Base-by-base conservation (phyloP, 441 rosid genomes). In the Euphorbia corollata region DNA sequence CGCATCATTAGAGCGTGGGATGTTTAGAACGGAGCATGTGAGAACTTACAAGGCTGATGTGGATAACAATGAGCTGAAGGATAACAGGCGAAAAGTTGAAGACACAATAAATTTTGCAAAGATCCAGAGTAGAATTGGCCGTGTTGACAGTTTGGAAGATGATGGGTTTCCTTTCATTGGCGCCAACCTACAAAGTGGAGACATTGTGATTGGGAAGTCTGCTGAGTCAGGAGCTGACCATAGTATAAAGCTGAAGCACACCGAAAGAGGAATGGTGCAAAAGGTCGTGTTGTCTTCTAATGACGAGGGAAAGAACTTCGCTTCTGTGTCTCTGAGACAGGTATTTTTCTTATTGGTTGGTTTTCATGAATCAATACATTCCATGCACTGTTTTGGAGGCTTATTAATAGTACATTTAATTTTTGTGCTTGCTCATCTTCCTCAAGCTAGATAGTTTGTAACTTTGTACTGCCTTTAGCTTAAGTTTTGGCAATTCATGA, bases 21-120 rank as follows among this genome's bases (percentile, higher is more conserved):
- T 91, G 97, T 94, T 94, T 63, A 83, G 94, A 9, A 70, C 97
- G 20, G 96, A 89, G 77, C 97, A 88, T 61, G 79, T 84, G 11
- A 83, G 97, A 77, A 91, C 98, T 76, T 94, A 86, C 71, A 94
- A 91, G 74, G 87, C 99, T 1, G 98, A 94, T 48, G 94, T 89
- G 2, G 97, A 91, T 54, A 88, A 84, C 68, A 84, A 79, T 23
- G 99, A 91, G 56, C 75, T 80, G 8, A 47, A 54, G 16, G 93
- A 85, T 24, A 87, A 86, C 77, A 82, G 79, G 72, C 76, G 81
- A 56, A 85, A 84, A 68, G 54, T 73, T 48, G 98, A 86, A 24
- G 96, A 94, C 64, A 16, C 50, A 16, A 75, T 91, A 18, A 80
- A 81, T 62, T 91, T 91, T 74, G 91, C 92, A n/a, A 94, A 89